These are phyloP conservation scores for Pseudonitzschia pungens DNA, from an alignment of 108 stramenopile genomes.

Conservation along the genomic window DNA sequence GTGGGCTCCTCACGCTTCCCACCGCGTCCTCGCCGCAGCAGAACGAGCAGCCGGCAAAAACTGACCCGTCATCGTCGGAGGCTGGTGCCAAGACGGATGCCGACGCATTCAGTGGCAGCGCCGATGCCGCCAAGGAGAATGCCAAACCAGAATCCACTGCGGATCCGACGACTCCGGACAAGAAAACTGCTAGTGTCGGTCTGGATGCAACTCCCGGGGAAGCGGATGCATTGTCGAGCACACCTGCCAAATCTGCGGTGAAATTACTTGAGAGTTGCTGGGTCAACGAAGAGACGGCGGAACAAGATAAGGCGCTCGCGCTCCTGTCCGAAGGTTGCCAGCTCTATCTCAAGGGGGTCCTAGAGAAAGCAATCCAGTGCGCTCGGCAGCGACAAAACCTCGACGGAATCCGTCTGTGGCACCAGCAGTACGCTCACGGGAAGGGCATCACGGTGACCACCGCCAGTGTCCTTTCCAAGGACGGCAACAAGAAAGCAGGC, in stretches of 20 bases:
- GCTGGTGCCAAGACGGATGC: not conserved
- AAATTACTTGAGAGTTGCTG: slow-evolving; percentile 43
- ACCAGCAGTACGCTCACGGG: slow-evolving; percentile 46
- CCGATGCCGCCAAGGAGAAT: too few relatives aligned
- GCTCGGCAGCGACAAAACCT: slow-evolving; percentile 80
- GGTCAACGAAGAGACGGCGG: slow-evolving; percentile 75
- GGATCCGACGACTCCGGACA: not conserved
- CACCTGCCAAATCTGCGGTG: not conserved
- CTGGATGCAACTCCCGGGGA: not conserved
- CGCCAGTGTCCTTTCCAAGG: not conserved
- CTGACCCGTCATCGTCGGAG: not conserved
- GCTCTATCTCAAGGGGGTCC: slow-evolving; percentile 58
- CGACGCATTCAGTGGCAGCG: too few relatives aligned
- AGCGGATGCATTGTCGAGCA: not conserved
- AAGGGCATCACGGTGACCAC: slow-evolving; percentile 19
- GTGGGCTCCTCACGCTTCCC: slow-evolving; percentile 27
- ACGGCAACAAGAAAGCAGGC: slow-evolving; percentile 3
- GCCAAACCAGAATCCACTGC: not conserved
- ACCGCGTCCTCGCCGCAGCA: not conserved
- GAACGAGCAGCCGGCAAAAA: not conserved
- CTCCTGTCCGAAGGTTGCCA: slow-evolving; percentile 72
- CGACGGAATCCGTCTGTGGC: slow-evolving; percentile 82
- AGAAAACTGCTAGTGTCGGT: not conserved
- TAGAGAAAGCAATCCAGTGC: slow-evolving; percentile 66
- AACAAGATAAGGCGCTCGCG: slow-evolving; percentile 66